Evolutionary conservation across 192 early-diverging fungal genomes (phyloP).

Genomic region (Gigaspora rosea): DNA sequence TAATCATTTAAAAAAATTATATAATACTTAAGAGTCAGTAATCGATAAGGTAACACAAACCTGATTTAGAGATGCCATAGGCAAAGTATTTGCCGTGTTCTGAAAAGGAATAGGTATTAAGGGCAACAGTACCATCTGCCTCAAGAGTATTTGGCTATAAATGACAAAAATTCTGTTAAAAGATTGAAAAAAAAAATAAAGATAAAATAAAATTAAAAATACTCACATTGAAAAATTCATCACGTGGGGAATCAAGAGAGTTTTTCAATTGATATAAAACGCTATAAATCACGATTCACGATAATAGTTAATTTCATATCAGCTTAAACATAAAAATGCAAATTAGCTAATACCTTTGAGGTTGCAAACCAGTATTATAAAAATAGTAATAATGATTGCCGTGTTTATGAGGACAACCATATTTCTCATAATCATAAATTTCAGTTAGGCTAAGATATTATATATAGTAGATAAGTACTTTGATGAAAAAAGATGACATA

Average conservation of each 20-base stretch:
- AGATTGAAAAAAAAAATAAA: background rate
- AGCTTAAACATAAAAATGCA: background rate
- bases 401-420: slow-evolving; percentile 53
- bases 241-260: background rate
- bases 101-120: slow-evolving; percentile 56
- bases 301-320: background rate
- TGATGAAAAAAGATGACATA: background rate
- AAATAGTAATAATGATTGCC: slow-evolving; percentile 69
- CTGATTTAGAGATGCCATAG: slow-evolving; percentile 58
- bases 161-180: background rate
- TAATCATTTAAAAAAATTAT: background rate
- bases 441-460: slow-evolving; percentile 49
- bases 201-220: slow-evolving; percentile 35
- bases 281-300: background rate
- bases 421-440: slow-evolving; percentile 60
- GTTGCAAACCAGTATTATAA: slow-evolving; percentile 62
- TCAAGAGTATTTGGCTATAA: slow-evolving; percentile 54
- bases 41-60: slow-evolving; percentile 18
- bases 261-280: slow-evolving; percentile 56
- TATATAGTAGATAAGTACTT: background rate
- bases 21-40: background rate
- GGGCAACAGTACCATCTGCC: slow-evolving; percentile 57
- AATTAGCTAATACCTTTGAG: slow-evolving; percentile 39
- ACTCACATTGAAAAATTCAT: slow-evolving; percentile 43
- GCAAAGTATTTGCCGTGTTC: slow-evolving; percentile 59